phyloP scores from a whole-genome alignment of 345 rosid species.

The Sonneratia alba region DNA sequence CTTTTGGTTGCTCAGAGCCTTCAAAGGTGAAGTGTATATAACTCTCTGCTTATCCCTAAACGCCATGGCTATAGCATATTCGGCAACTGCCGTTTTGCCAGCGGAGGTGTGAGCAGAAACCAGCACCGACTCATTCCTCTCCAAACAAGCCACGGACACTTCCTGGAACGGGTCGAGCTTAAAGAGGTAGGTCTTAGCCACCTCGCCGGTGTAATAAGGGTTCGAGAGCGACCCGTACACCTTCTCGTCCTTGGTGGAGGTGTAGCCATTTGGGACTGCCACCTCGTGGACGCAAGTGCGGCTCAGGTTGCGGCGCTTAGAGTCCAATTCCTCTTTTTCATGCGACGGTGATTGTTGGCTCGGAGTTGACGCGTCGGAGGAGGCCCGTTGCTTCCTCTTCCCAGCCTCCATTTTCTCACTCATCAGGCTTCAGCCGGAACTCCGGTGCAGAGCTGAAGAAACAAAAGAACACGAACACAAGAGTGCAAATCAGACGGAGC shows the following conservation, averaged over 20 bases:
- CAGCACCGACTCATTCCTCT: conserved; percentile 84
- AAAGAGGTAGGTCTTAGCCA: conserved; percentile 73
- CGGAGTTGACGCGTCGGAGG: not conserved
- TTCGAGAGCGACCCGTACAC: conserved; percentile 62
- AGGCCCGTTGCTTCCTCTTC: conserved; percentile 3
- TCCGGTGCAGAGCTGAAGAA: not conserved
- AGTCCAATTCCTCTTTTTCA: conserved; percentile 23
- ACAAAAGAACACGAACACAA: too few relatives aligned
- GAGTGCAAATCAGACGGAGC: not conserved
- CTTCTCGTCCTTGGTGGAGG: conserved; percentile 44
- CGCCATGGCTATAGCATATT: conserved; percentile 96
- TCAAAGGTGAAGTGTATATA: conserved; percentile 88
- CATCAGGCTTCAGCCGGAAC: not conserved
- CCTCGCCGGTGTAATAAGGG: conserved; percentile 60
- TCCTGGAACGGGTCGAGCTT: conserved; percentile 85
- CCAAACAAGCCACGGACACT: conserved; percentile 80
- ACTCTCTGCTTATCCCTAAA: conserved; percentile 94
- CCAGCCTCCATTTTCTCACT: not conserved
- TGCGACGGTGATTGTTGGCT: not conserved
- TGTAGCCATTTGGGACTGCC: conserved; percentile 63
- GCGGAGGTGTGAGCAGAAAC: conserved; percentile 98
- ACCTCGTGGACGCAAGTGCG: conserved; percentile 93
- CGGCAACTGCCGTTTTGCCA: conserved; percentile 97
- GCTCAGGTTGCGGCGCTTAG: conserved; percentile 38
- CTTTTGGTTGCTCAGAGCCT: conserved; percentile 98